Percentiles rank a stretch among this genome's conserved stretches.
These are phyloP conservation scores for Boletellus emodensis DNA, from an alignment of 768 basidiomycete species.

Conservation along the genomic window DNA sequence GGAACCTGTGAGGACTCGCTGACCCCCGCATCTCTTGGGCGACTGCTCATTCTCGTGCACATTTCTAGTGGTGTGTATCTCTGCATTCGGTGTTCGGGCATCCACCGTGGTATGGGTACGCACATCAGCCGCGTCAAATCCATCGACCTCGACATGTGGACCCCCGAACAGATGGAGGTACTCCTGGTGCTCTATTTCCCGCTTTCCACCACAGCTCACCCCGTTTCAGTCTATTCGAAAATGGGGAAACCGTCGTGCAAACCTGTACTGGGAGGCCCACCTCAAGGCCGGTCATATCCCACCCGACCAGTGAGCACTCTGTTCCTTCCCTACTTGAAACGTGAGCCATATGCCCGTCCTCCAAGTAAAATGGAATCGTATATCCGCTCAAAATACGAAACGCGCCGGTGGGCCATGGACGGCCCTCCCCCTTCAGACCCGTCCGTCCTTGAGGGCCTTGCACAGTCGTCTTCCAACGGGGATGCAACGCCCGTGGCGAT, in stretches of 20 bases:
- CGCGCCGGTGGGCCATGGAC: constrained; percentile 88
- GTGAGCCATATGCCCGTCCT: neutral
- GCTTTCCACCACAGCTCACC: neutral
- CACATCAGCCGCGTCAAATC: constrained; percentile 98
- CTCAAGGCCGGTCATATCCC: constrained; percentile 87
- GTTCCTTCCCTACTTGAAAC: neutral
- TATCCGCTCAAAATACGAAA: constrained; percentile 95
- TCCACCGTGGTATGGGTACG: constrained; percentile 97
- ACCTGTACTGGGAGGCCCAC: constrained; percentile 97
- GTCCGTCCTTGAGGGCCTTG: constrained; percentile 56
- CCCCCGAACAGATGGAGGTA: constrained; percentile 95
- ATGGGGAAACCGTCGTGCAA: constrained; percentile 93
- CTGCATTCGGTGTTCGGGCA: constrained; percentile 96
- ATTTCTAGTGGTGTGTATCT: constrained; percentile 77
- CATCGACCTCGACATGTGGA: constrained; percentile 97
- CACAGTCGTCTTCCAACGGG: constrained; percentile 12
- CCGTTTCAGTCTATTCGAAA: constrained; percentile 67
- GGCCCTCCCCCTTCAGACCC: constrained; percentile 83
- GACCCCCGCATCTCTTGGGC: neutral
- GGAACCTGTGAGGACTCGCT: constrained; percentile 73
- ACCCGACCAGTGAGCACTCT: constrained; percentile 80
- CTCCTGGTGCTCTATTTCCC: constrained; percentile 13
- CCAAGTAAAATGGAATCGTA: constrained; percentile 95
- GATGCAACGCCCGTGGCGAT: neutral
- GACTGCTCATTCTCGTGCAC: neutral